These are phyloP conservation scores for Xylariaceae sp. DNA, from an alignment of 2,329 filamentous ascomycete species.

Conservation along the genomic window DNA sequence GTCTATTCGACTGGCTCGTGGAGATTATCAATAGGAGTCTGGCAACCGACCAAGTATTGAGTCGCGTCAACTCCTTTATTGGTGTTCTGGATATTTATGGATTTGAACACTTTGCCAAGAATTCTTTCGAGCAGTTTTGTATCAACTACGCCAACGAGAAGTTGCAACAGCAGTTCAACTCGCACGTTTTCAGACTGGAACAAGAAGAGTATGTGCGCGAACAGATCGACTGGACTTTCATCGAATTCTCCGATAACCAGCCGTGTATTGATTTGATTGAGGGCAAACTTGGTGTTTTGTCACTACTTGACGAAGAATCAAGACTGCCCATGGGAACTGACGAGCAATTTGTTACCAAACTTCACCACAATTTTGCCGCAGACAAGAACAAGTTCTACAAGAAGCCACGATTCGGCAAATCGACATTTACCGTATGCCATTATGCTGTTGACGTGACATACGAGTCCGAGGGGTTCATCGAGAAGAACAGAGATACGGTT, in stretches of 20 bases:
- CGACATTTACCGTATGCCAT: slow-evolving; percentile 95
- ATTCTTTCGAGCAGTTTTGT: slow-evolving; percentile 99
- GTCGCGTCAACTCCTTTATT: slow-evolving; percentile 83
- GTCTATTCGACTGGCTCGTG: slow-evolving; percentile 98
- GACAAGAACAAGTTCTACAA: slow-evolving; percentile 98
- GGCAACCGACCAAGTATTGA: slow-evolving; percentile 82
- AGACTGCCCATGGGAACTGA: slow-evolving; percentile 95
- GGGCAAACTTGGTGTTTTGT: slow-evolving; percentile 89
- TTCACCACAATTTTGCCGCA: slow-evolving; percentile 86
- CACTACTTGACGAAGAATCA: slow-evolving; percentile 92
- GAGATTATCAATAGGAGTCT: slow-evolving; percentile 90
- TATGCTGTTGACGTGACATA: slow-evolving; percentile 98
- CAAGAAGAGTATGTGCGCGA: slow-evolving; percentile 96
- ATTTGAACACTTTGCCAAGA: slow-evolving; percentile 98
- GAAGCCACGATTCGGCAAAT: slow-evolving; percentile 96
- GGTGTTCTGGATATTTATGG: slow-evolving; percentile 99
- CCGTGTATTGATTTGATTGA: slow-evolving; percentile 98
- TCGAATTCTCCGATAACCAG: slow-evolving; percentile 98
- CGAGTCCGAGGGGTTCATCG: slow-evolving; percentile 97
- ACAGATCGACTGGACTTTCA: slow-evolving; percentile 98
- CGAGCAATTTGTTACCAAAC: slow-evolving; percentile 92
- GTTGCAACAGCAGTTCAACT: slow-evolving; percentile 97
- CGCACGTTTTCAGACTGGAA: slow-evolving; percentile 98
- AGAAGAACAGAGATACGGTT: slow-evolving; percentile 98
- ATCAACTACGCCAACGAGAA: slow-evolving; percentile 99